Base-by-base conservation (phyloP, 345 rosid species). In the Citrus trifoliata region DNA sequence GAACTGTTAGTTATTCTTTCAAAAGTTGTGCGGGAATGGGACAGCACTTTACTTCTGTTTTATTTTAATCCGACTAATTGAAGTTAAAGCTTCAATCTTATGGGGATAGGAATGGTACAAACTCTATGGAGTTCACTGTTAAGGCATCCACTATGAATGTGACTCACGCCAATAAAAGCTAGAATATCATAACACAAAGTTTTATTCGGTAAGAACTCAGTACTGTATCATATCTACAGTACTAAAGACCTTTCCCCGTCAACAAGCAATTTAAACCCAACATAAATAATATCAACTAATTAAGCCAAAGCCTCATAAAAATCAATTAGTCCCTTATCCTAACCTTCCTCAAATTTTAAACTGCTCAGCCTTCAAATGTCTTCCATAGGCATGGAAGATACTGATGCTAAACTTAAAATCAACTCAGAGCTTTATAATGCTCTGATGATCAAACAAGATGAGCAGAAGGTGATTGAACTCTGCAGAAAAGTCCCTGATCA, bases 401-500 rank as follows among this genome's bases (percentile, higher is more conserved):
- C 7, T 21, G 78, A 75, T 10, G 48, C 25, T n/a, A 75, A 48
- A 14, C 10, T 21, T 13, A 46, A 13, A 63, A 75, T 75, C 22
- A 62, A 61, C 40, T 24, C 77, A 28, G 2, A 61, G 37, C 1
- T 74, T 3, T 74, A 38, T 56, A 1, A 48, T 13, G 78, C 78
- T 16, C 48, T 75, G 70, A 75, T 75, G 78, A 30, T 64, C 40
- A 27, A 6, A 27, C 46, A 75, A 21, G 78, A 74, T 9, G 68
- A 74, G 69, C 6, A 27, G 37, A 60, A 24, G 69, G 69, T 74
- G 19, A 61, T 74, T 9, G 59, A 74, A 18, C 69, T 61, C 37
- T 74, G 77, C 77, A 42, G 77, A 42, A 74, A 62, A 62, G 13
- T 61, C 10, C 77, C 68, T 5, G 76, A 72, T 58, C 76, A 72